phyloP scores from a whole-genome alignment of 2,329 filamentous ascomycete species.

The Pseudomassariella vexata region DNA sequence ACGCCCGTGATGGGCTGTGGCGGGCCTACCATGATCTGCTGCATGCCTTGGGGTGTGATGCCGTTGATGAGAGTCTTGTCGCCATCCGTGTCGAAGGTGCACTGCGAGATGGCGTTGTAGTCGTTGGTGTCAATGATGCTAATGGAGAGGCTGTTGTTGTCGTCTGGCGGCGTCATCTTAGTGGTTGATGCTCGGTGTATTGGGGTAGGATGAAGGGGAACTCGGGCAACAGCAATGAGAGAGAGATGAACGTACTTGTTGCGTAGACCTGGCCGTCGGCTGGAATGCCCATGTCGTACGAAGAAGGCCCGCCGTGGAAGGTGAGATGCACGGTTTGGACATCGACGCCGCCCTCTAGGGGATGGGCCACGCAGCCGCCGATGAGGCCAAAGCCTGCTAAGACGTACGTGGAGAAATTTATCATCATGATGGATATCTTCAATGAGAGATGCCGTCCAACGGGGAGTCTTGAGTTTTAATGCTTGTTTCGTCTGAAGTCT shows the following conservation, averaged over 20 bases:
- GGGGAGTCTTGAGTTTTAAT: no score
- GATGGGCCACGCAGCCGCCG: slow-evolving; percentile 10
- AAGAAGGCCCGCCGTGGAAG: slow-evolving; percentile 35
- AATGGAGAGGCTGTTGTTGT: slow-evolving; percentile 32
- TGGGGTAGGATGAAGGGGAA: neutral
- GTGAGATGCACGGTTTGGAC: slow-evolving; percentile 34
- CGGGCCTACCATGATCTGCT: slow-evolving; percentile 37
- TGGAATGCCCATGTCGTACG: slow-evolving; percentile 34
- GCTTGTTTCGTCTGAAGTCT: no score
- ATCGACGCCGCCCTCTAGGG: slow-evolving; percentile 16
- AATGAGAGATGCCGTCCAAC: no score
- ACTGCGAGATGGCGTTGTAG: slow-evolving; percentile 35
- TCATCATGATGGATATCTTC: no score
- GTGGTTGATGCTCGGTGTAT: neutral
- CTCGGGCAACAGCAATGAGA: neutral
- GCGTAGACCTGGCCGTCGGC: slow-evolving; percentile 31
- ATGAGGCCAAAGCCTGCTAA: slow-evolving; percentile 14
- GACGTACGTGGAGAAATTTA: slow-evolving; percentile 12
- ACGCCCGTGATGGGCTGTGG: slow-evolving; percentile 37
- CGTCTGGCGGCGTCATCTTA: slow-evolving; percentile 10
- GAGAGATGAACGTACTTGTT: slow-evolving; percentile 26
- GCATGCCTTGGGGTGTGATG: slow-evolving; percentile 23
- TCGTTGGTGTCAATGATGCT: slow-evolving; percentile 35
- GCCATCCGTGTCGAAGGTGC: slow-evolving; percentile 35
- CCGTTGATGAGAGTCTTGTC: slow-evolving; percentile 25